Base-by-base conservation (phyloP, 2,329 filamentous ascomycete genomes). In the Fusarium guadeloupense region DNA sequence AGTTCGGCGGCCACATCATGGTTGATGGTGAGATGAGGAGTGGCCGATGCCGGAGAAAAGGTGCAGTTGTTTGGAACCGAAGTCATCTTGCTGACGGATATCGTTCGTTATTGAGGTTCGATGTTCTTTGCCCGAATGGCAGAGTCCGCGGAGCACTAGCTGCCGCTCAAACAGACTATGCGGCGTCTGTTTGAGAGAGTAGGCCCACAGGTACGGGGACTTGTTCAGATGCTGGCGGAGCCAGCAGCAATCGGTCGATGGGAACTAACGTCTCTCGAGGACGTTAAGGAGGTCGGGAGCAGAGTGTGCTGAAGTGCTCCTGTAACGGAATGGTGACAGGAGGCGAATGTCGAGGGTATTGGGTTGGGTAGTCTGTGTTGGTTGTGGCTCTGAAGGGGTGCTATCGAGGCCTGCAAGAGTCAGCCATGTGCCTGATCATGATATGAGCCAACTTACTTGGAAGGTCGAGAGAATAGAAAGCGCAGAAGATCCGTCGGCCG, bases 91-190 rank as follows among this genome's bases (percentile, higher is more conserved):
- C n/a, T n/a, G n/a, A n/a, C n/a, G n/a, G 62, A 23, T n/a, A n/a
- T 30, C 28, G 38, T 25, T 7, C 5, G 35, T 16, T 17, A 8
- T 9, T 28, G 10, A 30, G 28, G 13, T 14, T 30, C 6, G 10
- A 5, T 38, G 40, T 62, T 73, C 71, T 70, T 72, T 75, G 72
- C 71, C 71, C 70, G 62, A 58, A 63, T 71, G 71, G 75, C 75
- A 78, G 78, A 82, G 83, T 86, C 85, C 84, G 89, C 90, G 90
- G 90, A 95, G 92, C 93, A 91, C 92, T 93, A 90, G 92, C 93
- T 96, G 88, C 91, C 88, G 85, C 92, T 87, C 92, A 96, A 92
- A 94, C 91, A 92, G 93, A 93, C 90, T 86, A 89, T 92, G 90
- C 87, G 87, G 89, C 84, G 90, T 91, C 84, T 91, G 92, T 85